Percentiles rank a stretch among this genome's conserved stretches.
Evolutionary conservation across 2,329 filamentous ascomycete genomes (phyloP).

Genomic region (Clarireedia paspali): DNA sequence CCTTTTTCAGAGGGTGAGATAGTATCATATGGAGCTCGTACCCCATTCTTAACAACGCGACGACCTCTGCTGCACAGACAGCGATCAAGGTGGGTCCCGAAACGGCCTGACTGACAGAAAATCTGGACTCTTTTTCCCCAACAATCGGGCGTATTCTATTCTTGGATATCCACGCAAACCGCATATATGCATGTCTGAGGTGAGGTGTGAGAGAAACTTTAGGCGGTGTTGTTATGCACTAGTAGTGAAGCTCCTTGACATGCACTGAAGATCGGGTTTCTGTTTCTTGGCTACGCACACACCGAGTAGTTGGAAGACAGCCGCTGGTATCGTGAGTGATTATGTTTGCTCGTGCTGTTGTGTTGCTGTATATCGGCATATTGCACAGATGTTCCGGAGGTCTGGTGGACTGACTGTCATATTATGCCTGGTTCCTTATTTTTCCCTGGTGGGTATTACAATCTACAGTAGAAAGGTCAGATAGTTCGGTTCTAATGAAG

Average conservation of each 20-base stretch:
- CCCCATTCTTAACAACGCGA: background rate
- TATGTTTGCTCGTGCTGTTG: background rate
- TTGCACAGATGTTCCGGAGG: no score
- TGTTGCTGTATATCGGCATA: background rate
- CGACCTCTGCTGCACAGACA: background rate
- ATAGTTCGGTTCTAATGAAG: no score
- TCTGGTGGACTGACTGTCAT: no score
- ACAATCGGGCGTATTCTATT: background rate
- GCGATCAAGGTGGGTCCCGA: background rate
- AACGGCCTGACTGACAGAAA: background rate
- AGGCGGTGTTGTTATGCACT: background rate
- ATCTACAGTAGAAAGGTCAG: no score
- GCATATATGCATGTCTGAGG: no score
- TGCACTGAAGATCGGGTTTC: background rate
- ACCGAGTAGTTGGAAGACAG: background rate
- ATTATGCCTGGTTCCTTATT: no score
- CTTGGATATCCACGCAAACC: background rate
- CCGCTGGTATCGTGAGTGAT: background rate
- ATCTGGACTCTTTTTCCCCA: background rate
- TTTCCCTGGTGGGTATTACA: no score
- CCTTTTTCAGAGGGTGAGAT: background rate
- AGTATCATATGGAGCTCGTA: background rate
- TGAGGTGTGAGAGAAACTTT: background rate
- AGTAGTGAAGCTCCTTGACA: background rate
- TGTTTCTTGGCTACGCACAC: background rate